A percentile compares a stretch with the other conserved stretches of the same genome.
phyloP scores from a whole-genome alignment of 805 yeast genomes.

The Monosporozyma aquatica region DNA sequence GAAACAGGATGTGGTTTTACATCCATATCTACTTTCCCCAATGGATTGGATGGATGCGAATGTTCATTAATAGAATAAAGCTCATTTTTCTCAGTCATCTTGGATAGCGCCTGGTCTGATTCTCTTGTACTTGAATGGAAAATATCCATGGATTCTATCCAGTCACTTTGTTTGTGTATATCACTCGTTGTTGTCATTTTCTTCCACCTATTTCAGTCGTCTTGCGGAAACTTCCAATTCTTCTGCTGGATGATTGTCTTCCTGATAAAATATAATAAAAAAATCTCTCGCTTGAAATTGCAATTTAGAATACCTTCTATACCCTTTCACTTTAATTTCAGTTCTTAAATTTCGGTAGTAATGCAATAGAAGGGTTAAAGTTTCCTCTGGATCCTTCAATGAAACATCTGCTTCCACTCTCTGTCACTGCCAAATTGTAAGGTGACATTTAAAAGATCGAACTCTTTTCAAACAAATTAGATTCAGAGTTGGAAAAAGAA shows the following conservation, averaged over 20 bases:
- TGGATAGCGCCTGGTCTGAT: not conserved
- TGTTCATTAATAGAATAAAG: not conserved
- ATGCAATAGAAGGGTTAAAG: no score
- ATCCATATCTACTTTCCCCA: constrained; percentile 3
- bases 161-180: not conserved
- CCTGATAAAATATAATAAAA: no score
- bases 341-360: no score
- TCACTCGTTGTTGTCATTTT: not conserved
- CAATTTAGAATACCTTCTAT: no score
- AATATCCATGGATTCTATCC: not conserved
- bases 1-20: not conserved
- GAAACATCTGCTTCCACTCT: no score
- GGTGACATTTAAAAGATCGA: not conserved
- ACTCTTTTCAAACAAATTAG: constrained; percentile 1
- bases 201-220: not conserved
- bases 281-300: no score
- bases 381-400: no score
- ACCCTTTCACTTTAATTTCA: no score
- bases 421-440: not conserved
- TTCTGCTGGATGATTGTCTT: no score
- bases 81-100: not conserved
- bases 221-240: no score
- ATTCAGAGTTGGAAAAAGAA: not conserved
- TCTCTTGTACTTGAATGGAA: not conserved
- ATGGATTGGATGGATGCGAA: constrained; percentile 22